Evolutionary conservation across 768 basidiomycete genomes (phyloP).

Genomic region (Psilocybe subaeruginosa): DNA sequence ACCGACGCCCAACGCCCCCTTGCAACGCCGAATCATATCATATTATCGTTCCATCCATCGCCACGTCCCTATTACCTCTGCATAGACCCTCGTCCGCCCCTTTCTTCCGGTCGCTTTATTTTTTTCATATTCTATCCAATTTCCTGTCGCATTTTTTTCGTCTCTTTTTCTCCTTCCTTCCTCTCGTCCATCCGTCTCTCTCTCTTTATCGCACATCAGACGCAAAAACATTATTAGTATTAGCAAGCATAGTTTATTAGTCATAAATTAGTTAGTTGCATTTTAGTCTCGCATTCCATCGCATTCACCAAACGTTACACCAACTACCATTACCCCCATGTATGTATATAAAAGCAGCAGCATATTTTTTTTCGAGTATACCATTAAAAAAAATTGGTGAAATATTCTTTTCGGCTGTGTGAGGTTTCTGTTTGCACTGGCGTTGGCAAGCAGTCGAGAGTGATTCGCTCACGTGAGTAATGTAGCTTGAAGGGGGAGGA

Average conservation of each 20-base stretch:
- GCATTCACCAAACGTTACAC: not conserved
- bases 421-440: too few relatives aligned
- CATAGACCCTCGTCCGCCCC: too few relatives aligned
- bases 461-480: not conserved
- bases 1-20: not conserved
- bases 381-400: not conserved
- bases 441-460: too few relatives aligned
- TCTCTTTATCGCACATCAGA: not conserved
- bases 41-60: too few relatives aligned
- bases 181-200: not conserved
- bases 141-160: not conserved
- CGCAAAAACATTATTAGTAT: too few relatives aligned
- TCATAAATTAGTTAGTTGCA: too few relatives aligned
- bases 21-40: too few relatives aligned
- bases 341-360: not conserved
- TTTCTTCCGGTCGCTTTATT: too few relatives aligned
- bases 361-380: too few relatives aligned
- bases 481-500: not conserved
- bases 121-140: not conserved
- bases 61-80: too few relatives aligned
- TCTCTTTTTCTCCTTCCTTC: not conserved
- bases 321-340: not conserved
- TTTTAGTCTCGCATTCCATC: not conserved
- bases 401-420: not conserved
- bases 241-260: too few relatives aligned